Percentiles rank a stretch among this genome's conserved stretches.
Evolutionary conservation across 306 rosid species (phyloP).

Genomic region (Heteromeles arbutifolia): DNA sequence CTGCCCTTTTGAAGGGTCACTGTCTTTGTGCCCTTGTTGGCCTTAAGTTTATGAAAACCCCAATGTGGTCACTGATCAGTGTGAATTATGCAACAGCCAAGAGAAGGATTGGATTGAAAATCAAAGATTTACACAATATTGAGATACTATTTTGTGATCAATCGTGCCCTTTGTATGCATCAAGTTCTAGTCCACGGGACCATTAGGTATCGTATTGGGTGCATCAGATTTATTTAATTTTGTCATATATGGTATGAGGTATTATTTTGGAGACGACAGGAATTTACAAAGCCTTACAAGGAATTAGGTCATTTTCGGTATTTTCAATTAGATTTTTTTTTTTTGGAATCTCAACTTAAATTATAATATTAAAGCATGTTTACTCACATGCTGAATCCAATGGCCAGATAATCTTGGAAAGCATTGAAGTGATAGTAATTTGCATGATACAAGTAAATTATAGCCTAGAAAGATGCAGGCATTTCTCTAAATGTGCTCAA

Average conservation of each 20-base stretch:
- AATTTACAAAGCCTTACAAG: neutral
- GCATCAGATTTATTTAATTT: neutral
- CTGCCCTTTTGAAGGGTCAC: conserved; percentile 50
- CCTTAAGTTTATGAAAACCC: neutral
- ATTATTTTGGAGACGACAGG: neutral
- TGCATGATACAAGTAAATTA: neutral
- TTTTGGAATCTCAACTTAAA: neutral
- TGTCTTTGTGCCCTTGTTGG: conserved; percentile 31
- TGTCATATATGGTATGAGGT: neutral
- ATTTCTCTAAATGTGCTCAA: neutral
- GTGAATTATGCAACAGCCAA: neutral
- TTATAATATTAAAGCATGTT: neutral
- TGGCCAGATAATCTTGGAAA: neutral
- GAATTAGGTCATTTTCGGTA: no score
- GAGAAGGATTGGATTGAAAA: neutral
- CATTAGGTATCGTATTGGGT: neutral
- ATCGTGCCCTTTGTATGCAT: neutral
- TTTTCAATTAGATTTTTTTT: neutral
- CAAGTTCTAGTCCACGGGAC: neutral
- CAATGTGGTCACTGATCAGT: conserved; percentile 26
- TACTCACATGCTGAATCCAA: neutral
- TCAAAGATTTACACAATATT: neutral
- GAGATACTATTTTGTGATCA: neutral
- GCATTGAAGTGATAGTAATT: neutral
- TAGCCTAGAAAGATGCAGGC: neutral